Base-by-base conservation (phyloP, 2,329 filamentous ascomycete species). In the Arthrobotrys sphaeroides region DNA sequence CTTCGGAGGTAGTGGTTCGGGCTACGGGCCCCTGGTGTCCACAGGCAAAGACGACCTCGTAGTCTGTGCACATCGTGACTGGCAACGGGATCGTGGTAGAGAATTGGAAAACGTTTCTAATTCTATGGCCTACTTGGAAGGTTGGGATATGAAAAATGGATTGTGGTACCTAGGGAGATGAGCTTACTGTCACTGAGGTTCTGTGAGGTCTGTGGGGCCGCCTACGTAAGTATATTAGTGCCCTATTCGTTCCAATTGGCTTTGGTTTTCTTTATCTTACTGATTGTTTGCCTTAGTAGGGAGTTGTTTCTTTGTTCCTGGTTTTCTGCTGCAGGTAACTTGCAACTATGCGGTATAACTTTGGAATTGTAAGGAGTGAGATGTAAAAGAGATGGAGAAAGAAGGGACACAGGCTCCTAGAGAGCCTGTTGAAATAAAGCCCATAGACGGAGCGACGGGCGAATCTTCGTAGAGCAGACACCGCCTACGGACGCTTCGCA, bases 41-140 rank as follows among this genome's bases (percentile, higher is more conserved):
- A 20, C 70, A 75, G 55, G 62, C 70, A n/a, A 64, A 75, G 28
- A 18, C 40, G n/a, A 68, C 16, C 18, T 75, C 70, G 24, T 64
- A 68, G 10, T 75, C 70, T 1, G 70, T 75, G 13, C 70, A 75
- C 70, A 75, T 75, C 6, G 10, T 53, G 26, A 9, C 10, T 49
- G n/a, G 1, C n/a, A 3, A 12, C 13, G 13, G 12, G 16, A 16
- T 9, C 3, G 4, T 9, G 18, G 43, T 47, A 13, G 6, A 26
- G n/a, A n/a, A n/a, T n/a, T n/a, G n/a, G n/a, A n/a, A n/a, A n/a
- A n/a, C n/a, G n/a, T n/a, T n/a, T n/a, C n/a, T n/a, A n/a, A n/a
- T n/a, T n/a, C n/a, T n/a, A n/a, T n/a, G n/a, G n/a, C n/a, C n/a
- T n/a, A n/a, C n/a, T n/a, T n/a, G n/a, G n/a, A n/a, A n/a, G n/a